phyloP scores from a whole-genome alignment of 805 yeast species.

The Candida ovalis region DNA sequence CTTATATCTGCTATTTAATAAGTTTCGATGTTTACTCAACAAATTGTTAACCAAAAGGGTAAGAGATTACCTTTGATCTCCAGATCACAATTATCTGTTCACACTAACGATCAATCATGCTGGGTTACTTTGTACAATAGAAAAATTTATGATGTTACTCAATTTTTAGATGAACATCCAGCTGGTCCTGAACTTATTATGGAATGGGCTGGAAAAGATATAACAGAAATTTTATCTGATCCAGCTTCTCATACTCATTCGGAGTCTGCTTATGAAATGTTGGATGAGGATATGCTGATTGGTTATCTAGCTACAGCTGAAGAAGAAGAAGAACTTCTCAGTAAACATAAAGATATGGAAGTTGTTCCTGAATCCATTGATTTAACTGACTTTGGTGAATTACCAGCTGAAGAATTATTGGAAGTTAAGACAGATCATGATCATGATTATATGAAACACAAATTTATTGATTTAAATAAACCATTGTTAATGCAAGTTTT shows the following conservation, averaged over 20 bases:
- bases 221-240: constrained; percentile 76
- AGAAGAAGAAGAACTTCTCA: constrained; percentile 68
- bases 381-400: constrained; percentile 53
- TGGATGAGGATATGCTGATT: constrained; percentile 78
- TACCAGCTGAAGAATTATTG: constrained; percentile 71
- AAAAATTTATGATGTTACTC: constrained; percentile 81
- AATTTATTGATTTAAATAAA: constrained; percentile 79
- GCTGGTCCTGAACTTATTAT: constrained; percentile 58
- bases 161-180: constrained; percentile 68
- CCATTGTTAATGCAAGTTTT: constrained; percentile 82
- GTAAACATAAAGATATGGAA: constrained; percentile 52
- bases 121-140: constrained; percentile 81
- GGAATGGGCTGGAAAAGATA: constrained; percentile 56
- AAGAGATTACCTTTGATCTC: constrained; percentile 57
- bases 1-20: no score
- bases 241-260: constrained; percentile 70
- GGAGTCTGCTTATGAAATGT: constrained; percentile 82
- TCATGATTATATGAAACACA: constrained; percentile 69
- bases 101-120: constrained; percentile 52
- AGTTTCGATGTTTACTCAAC: not conserved
- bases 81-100: constrained; percentile 46
- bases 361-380: constrained; percentile 37
- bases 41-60: not conserved
- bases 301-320: constrained; percentile 80
- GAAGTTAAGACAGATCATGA: constrained; percentile 74